Evolutionary conservation across 2,329 filamentous ascomycete species (phyloP).

Genomic region (Fusarium keratoplasticum): DNA sequence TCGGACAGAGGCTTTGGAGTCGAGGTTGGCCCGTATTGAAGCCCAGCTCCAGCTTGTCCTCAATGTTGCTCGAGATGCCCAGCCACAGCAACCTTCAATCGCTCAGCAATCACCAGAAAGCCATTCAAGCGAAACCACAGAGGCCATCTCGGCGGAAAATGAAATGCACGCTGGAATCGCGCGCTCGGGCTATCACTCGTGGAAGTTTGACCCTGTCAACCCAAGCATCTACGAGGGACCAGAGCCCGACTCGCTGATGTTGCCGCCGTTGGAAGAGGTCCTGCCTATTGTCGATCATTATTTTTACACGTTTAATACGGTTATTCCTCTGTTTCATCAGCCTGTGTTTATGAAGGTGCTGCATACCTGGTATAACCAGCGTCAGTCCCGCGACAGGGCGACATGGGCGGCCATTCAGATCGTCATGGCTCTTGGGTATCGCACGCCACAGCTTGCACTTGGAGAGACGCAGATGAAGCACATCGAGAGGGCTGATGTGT

Average conservation of each 20-base stretch:
- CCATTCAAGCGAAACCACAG: slow-evolving; percentile 9
- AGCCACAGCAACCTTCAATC: background rate
- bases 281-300: slow-evolving; percentile 52
- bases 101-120: slow-evolving; percentile 16
- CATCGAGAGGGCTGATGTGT: slow-evolving; percentile 43
- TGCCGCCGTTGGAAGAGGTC: slow-evolving; percentile 51
- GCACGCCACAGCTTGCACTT: slow-evolving; percentile 37
- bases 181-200: background rate
- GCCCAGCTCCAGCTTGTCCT: slow-evolving; percentile 48
- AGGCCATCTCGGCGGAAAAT: background rate
- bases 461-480: slow-evolving; percentile 29
- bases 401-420: slow-evolving; percentile 55
- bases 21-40: slow-evolving; percentile 48
- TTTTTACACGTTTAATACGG: slow-evolving; percentile 51
- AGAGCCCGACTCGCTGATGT: slow-evolving; percentile 26
- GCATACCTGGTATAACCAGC: slow-evolving; percentile 49
- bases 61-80: slow-evolving; percentile 33
- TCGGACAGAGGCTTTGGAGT: slow-evolving; percentile 32
- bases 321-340: slow-evolving; percentile 54
- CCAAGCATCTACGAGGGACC: slow-evolving; percentile 34
- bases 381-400: slow-evolving; percentile 33
- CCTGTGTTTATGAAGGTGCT: slow-evolving; percentile 52
- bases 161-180: background rate
- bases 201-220: slow-evolving; percentile 39
- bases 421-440: slow-evolving; percentile 52